Evolutionary conservation across 2,329 filamentous ascomycete genomes (phyloP).

Genomic region (Mycocentrospora acerina): DNA sequence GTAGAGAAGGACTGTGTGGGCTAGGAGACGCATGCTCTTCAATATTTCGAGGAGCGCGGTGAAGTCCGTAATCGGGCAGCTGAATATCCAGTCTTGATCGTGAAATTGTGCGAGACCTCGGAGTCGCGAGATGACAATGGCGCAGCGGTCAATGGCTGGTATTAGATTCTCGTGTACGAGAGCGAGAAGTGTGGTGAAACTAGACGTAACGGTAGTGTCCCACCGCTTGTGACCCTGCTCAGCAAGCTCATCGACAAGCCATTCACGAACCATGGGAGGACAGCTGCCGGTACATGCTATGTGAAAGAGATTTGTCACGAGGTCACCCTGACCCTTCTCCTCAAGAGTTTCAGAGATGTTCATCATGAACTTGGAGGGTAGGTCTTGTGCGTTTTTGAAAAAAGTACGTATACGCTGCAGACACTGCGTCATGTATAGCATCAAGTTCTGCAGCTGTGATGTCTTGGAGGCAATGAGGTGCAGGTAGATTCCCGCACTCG

Average conservation of each 20-base stretch:
- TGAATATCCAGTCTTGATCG: slow-evolving; percentile 62
- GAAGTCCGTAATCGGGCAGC: slow-evolving; percentile 49
- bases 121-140: slow-evolving; percentile 78
- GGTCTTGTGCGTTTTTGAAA: slow-evolving; percentile 78
- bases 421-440: slow-evolving; percentile 81
- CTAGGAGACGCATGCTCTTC: slow-evolving; percentile 72
- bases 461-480: slow-evolving; percentile 84
- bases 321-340: slow-evolving; percentile 63
- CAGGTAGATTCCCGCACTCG: slow-evolving; percentile 74
- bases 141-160: slow-evolving; percentile 80
- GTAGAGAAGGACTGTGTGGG: slow-evolving; percentile 70
- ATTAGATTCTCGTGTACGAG: slow-evolving; percentile 86
- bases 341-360: slow-evolving; percentile 75
- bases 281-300: slow-evolving; percentile 82
- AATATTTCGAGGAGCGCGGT: slow-evolving; percentile 63
- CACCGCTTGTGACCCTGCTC: slow-evolving; percentile 85
- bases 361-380: slow-evolving; percentile 75
- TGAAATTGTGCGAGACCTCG: slow-evolving; percentile 82
- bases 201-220: slow-evolving; percentile 81
- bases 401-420: slow-evolving; percentile 77
- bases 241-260: slow-evolving; percentile 76
- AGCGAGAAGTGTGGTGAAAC: slow-evolving; percentile 74
- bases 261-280: slow-evolving; percentile 74
- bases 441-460: slow-evolving; percentile 80
- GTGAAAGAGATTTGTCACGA: slow-evolving; percentile 79